Conservation (phyloP, 73 alveolate genomes). For the Blepharisma japonicum region DNA sequence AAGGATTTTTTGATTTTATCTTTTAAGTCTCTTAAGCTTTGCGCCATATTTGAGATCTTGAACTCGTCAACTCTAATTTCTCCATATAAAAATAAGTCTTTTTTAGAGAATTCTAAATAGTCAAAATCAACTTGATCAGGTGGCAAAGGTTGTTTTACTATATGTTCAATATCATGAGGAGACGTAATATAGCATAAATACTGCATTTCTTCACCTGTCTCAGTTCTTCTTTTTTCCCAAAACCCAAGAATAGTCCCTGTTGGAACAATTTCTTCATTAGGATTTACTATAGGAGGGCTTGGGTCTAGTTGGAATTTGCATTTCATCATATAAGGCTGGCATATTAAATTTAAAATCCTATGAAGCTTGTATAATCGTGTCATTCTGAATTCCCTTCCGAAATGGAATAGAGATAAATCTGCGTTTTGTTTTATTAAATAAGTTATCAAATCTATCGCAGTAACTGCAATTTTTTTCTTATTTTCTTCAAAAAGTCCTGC, state of each 20-base stretch:
- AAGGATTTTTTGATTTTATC: slow-evolving; percentile 9
- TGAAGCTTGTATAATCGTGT: slow-evolving; percentile 14
- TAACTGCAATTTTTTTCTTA: slow-evolving; percentile 10
- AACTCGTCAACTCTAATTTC: slow-evolving; percentile 23
- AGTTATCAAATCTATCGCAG: slow-evolving; percentile 4
- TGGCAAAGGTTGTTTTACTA: neutral
- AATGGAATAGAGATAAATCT: neutral
- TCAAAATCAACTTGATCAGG: neutral
- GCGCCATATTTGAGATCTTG: slow-evolving; percentile 11
- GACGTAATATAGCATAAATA: neutral
- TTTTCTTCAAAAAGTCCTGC: slow-evolving; percentile 32
- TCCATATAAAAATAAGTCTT: slow-evolving; percentile 27
- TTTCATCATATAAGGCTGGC: neutral
- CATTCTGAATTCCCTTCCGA: slow-evolving; percentile 20
- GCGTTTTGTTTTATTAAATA: neutral
- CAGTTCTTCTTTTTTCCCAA: slow-evolving; percentile 21
- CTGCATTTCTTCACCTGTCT: neutral
- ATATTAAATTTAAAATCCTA: neutral
- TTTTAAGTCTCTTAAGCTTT: slow-evolving; percentile 26
- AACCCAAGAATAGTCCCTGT: slow-evolving; percentile 28
- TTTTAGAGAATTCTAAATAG: slow-evolving; percentile 1
- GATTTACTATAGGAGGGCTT: neutral
- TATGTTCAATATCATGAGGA: neutral
- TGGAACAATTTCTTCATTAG: slow-evolving; percentile 14
- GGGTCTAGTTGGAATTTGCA: slow-evolving; percentile 2